phyloP scores from a whole-genome alignment of 2,329 filamentous ascomycete species.

The Neoscytalidium dimidiatum region DNA sequence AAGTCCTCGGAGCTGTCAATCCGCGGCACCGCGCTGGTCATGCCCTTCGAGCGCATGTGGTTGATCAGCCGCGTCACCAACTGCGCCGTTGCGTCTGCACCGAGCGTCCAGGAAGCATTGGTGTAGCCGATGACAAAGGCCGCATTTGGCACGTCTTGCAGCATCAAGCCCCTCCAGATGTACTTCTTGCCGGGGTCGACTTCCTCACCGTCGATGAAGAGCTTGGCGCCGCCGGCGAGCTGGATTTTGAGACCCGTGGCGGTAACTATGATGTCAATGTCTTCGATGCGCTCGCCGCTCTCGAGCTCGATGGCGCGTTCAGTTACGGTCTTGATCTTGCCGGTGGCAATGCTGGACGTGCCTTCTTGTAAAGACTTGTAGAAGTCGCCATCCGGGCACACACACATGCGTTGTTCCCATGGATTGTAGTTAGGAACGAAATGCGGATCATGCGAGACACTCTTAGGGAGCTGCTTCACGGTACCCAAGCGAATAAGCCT shows the following conservation, averaged over 20 bases:
- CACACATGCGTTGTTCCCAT: slow-evolving; percentile 74
- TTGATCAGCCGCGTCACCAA: slow-evolving; percentile 55
- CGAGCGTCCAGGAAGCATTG: slow-evolving; percentile 64
- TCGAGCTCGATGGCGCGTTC: slow-evolving; percentile 51
- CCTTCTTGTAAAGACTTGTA: slow-evolving; percentile 54
- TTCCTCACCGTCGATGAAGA: slow-evolving; percentile 53
- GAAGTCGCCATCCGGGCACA: slow-evolving; percentile 64
- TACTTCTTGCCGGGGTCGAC: slow-evolving; percentile 53
- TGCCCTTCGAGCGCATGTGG: slow-evolving; percentile 41
- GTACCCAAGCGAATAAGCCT: slow-evolving; percentile 50
- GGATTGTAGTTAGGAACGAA: slow-evolving; percentile 52
- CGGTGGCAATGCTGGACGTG: slow-evolving; percentile 57
- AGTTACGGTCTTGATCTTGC: slow-evolving; percentile 54
- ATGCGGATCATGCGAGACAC: slow-evolving; percentile 44
- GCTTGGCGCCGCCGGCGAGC: slow-evolving; percentile 55
- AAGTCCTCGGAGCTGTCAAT: background rate
- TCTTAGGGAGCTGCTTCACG: slow-evolving; percentile 53
- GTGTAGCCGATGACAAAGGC: slow-evolving; percentile 62
- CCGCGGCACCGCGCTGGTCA: slow-evolving; percentile 5
- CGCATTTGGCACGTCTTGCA: slow-evolving; percentile 64
- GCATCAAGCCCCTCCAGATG: slow-evolving; percentile 63
- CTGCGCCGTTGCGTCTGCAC: slow-evolving; percentile 56
- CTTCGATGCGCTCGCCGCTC: slow-evolving; percentile 46
- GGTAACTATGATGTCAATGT: slow-evolving; percentile 65
- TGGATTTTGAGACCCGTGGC: slow-evolving; percentile 63